phyloP scores from a whole-genome alignment of 2,329 filamentous ascomycete genomes.

The Colletotrichum spaethianum region DNA sequence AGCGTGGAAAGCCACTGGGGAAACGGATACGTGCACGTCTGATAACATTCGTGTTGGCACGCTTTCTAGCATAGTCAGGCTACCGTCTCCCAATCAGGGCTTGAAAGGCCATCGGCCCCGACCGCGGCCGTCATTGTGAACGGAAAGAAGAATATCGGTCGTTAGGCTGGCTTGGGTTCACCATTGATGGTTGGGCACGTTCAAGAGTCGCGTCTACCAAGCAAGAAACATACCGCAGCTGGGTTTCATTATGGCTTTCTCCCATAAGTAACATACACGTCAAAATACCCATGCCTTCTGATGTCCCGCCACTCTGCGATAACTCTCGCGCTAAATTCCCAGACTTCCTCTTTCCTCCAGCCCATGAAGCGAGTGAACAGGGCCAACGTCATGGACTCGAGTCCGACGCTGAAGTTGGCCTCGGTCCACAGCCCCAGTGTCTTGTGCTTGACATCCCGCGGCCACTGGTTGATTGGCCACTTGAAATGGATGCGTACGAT shows the following conservation, averaged over 20 bases:
- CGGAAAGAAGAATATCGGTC: background rate
- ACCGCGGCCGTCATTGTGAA: background rate
- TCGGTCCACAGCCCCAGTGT: slow-evolving; percentile 44
- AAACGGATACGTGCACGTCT: background rate
- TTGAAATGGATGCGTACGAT: slow-evolving; percentile 45
- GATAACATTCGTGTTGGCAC: slow-evolving; percentile 14
- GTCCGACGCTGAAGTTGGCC: slow-evolving; percentile 43
- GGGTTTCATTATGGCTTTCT: slow-evolving; percentile 27
- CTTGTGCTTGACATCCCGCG: slow-evolving; percentile 46
- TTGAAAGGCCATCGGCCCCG: background rate
- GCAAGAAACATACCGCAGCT: background rate
- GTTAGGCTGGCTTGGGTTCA: background rate
- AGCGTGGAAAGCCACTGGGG: background rate
- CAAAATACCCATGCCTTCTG: slow-evolving; percentile 42
- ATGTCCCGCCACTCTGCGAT: slow-evolving; percentile 39
- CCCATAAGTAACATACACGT: slow-evolving; percentile 43
- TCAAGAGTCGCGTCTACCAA: background rate
- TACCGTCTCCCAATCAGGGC: background rate
- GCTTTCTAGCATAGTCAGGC: background rate
- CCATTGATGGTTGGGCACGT: background rate
- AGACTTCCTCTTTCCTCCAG: slow-evolving; percentile 47
- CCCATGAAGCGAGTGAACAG: slow-evolving; percentile 47
- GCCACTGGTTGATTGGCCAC: slow-evolving; percentile 49
- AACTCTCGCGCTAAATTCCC: slow-evolving; percentile 44
- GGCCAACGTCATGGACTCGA: slow-evolving; percentile 47